phyloP scores from a whole-genome alignment of 345 rosid species.

The Dipteronia dyeriana region DNA sequence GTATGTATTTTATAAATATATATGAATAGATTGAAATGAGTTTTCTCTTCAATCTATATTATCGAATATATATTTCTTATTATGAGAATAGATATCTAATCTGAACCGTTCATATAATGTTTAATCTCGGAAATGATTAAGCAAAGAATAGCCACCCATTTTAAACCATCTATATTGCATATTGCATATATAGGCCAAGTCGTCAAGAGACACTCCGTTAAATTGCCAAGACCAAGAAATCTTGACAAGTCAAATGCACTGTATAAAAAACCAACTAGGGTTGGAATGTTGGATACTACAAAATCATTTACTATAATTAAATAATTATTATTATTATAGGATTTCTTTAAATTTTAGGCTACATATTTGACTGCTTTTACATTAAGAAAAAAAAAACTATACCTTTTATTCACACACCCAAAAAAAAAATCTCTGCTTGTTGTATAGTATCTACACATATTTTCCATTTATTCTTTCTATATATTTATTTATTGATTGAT shows the following conservation, averaged over 20 bases:
- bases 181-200: no score
- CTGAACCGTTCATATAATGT: no score
- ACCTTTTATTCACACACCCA: neutral
- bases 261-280: neutral
- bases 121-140: no score
- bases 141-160: neutral
- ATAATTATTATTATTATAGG: neutral
- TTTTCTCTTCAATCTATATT: no score
- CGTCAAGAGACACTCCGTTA: neutral
- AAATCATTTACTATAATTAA: neutral
- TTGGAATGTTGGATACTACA: neutral
- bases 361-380: conserved; percentile 2
- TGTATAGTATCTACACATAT: neutral
- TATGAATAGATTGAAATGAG: no score
- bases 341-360: neutral
- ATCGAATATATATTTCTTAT: no score
- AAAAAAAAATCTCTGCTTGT: neutral
- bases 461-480: neutral
- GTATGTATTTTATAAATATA: no score
- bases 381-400: neutral
- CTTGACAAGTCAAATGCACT: conserved; percentile 18
- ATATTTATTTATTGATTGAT: neutral
- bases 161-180: neutral
- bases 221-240: neutral
- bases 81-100: no score